Evolutionary conservation across 192 early-diverging fungal species (phyloP).

Genomic region (Entomortierella chlamydospora): DNA sequence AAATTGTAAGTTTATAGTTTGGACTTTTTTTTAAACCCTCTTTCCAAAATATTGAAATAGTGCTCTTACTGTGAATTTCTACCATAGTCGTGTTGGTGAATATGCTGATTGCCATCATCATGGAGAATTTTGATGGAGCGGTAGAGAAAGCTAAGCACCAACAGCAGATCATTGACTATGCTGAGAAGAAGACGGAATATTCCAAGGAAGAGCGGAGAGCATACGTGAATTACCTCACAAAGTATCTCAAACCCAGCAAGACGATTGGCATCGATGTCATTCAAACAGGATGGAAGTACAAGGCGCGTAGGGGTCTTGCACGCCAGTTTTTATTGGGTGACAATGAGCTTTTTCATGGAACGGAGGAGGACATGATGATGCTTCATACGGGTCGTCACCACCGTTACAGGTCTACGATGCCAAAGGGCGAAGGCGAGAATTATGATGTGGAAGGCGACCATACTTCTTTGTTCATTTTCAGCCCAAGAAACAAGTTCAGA

Average conservation of each 20-base stretch:
- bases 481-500: constrained; percentile 59
- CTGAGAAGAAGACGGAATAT: constrained; percentile 40
- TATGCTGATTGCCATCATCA: constrained; percentile 74
- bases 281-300: constrained; percentile 55
- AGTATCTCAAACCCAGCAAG: constrained; percentile 63
- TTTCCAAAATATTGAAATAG: not conserved
- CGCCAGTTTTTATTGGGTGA: constrained; percentile 60
- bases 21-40: not conserved
- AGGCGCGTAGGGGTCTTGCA: constrained; percentile 62
- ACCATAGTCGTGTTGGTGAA: constrained; percentile 68
- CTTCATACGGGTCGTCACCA: constrained; percentile 5
- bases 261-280: constrained; percentile 56
- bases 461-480: constrained; percentile 65
- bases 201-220: constrained; percentile 47
- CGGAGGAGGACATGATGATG: too few relatives aligned
- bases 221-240: constrained; percentile 61
- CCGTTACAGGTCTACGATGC: constrained; percentile 16
- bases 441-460: constrained; percentile 16
- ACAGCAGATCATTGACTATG: constrained; percentile 62
- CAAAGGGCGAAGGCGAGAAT: too few relatives aligned
- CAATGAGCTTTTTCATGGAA: constrained; percentile 31
- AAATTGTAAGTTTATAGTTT: constrained; percentile 60
- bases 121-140: constrained; percentile 72
- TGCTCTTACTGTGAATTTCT: not conserved
- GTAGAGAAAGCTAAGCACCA: constrained; percentile 65